phyloP scores from a whole-genome alignment of 306 rosid genomes.

The Bauhinia variegata region DNA sequence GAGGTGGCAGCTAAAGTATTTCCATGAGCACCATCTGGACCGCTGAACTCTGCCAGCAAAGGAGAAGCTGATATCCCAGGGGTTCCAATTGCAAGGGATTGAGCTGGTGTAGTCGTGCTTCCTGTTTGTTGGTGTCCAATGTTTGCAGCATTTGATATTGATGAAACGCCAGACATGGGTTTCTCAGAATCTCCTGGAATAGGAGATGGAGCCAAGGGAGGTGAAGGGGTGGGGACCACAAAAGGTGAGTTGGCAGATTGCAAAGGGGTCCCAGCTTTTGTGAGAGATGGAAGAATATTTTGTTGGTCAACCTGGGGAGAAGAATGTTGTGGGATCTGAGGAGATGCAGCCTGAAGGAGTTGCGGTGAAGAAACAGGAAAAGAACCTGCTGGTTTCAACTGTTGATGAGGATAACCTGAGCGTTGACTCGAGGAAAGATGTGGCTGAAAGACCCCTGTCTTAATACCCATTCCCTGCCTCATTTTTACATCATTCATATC shows the following conservation, averaged over 20 bases:
- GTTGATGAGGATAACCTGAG: conserved; percentile 71
- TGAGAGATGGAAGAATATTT: conserved; percentile 52
- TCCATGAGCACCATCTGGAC: conserved; percentile 61
- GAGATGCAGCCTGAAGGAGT: conserved; percentile 78
- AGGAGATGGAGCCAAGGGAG: conserved; percentile 88
- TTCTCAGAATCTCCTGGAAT: conserved; percentile 85
- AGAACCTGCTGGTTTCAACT: conserved; percentile 64
- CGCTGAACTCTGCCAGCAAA: conserved; percentile 82
- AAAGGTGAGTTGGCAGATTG: conserved; percentile 85
- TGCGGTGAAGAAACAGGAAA: conserved; percentile 76
- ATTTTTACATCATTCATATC: conserved; percentile 72
- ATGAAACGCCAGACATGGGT: conserved; percentile 57
- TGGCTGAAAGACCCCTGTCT: conserved; percentile 76
- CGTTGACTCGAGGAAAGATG: conserved; percentile 73
- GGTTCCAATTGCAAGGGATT: conserved; percentile 92
- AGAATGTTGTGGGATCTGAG: conserved; percentile 83
- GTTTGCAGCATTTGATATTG: conserved; percentile 69
- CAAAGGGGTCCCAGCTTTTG: conserved; percentile 76
- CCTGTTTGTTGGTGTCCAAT: conserved; percentile 69
- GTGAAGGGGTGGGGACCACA: conserved; percentile 82
- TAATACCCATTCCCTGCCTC: conserved; percentile 64
- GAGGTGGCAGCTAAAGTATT: conserved; percentile 61
- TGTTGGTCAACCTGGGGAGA: conserved; percentile 94
- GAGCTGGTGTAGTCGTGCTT: conserved; percentile 58
- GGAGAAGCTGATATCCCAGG: conserved; percentile 99